A percentile compares a stretch with the other conserved stretches of the same genome.
Conservation (phyloP, 2,329 filamentous ascomycete genomes). For the Aspergillus unguis region DNA sequence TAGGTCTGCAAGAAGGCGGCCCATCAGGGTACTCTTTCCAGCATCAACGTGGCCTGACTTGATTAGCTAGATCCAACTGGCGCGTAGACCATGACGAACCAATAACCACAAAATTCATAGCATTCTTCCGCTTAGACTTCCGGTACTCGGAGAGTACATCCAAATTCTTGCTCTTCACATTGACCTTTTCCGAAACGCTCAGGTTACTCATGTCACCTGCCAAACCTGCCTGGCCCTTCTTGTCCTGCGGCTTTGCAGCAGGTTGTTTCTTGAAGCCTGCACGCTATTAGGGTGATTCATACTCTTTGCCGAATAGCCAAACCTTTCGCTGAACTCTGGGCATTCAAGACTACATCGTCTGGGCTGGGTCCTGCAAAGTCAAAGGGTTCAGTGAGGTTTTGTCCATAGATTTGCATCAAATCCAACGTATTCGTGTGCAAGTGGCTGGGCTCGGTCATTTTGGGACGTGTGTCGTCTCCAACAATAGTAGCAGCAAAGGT, state of each 20-base stretch:
- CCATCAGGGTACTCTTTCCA: constrained; percentile 97
- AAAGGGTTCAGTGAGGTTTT: constrained; percentile 44
- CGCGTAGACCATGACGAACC: constrained; percentile 53
- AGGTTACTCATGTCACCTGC: constrained; percentile 49
- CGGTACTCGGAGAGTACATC: constrained; percentile 80
- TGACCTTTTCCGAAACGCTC: constrained; percentile 49
- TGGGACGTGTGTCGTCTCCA: constrained; percentile 27
- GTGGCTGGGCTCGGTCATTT: constrained; percentile 33
- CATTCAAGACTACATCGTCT: constrained; percentile 82
- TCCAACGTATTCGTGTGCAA: constrained; percentile 31
- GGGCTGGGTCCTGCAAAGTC: constrained; percentile 83
- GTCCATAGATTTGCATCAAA: constrained; percentile 38
- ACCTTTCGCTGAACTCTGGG: constrained; percentile 75
- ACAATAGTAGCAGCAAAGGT: constrained; percentile 49
- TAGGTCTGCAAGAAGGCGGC: constrained; percentile 82
- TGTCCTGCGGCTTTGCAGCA: constrained; percentile 37
- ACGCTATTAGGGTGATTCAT: constrained; percentile 39
- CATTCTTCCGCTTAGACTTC: constrained; percentile 71
- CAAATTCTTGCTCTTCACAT: constrained; percentile 69
- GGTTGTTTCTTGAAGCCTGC: constrained; percentile 46
- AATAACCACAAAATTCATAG: constrained; percentile 87
- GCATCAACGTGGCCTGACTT: constrained; percentile 85
- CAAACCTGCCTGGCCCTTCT: constrained; percentile 45
- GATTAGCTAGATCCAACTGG: constrained; percentile 12
- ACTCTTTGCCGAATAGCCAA: constrained; percentile 50